phyloP scores from a whole-genome alignment of 305 asterid species.

The Solanum aculeatissimum region DNA sequence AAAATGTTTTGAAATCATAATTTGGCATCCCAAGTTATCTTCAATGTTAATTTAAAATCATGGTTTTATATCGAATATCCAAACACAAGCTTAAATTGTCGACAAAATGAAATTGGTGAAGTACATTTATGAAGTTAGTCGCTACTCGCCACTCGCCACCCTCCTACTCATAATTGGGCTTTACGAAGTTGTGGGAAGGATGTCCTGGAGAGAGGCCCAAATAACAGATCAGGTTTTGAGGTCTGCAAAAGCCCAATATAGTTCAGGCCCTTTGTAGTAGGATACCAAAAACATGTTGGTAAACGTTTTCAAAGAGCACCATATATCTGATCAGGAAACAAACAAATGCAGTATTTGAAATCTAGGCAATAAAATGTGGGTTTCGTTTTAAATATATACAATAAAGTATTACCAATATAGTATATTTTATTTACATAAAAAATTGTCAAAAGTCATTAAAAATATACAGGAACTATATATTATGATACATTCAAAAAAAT shows the following conservation, averaged over 20 bases:
- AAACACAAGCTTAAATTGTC: not conserved
- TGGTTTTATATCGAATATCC: not conserved
- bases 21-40: no score
- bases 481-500: no score
- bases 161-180: not conserved
- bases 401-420: no score
- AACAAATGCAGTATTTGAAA: not conserved
- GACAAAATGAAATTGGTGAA: not conserved
- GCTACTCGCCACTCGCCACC: no score
- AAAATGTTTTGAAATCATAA: no score
- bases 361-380: not conserved
- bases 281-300: not conserved
- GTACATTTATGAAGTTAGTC: not conserved
- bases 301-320: not conserved
- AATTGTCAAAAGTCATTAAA: no score
- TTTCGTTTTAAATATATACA: no score
- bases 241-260: not conserved
- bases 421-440: no score
- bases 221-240: not conserved
- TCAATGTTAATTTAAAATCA: no score
- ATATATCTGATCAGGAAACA: not conserved
- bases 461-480: no score
- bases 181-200: not conserved
- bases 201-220: not conserved
- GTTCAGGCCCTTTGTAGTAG: not conserved